Evolutionary conservation across 202 grass and related monocot species (phyloP).

Genomic region (Panicum virgatum): DNA sequence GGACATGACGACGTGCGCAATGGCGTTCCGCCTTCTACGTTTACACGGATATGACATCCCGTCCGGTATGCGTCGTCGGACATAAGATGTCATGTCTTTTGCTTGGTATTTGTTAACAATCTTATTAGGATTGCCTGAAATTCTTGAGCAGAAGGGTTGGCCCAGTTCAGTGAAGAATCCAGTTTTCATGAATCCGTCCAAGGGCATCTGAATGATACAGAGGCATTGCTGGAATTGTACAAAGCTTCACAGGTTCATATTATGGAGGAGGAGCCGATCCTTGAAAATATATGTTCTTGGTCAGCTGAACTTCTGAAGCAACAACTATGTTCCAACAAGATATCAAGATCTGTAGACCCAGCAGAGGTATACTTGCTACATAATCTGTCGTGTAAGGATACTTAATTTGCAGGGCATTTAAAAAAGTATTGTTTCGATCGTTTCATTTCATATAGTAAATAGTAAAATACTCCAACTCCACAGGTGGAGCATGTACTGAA

Average conservation of each 20-base stretch:
- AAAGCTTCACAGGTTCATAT: slow-evolving; percentile 55
- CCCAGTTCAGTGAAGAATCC: slow-evolving; percentile 26
- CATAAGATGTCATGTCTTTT: no score
- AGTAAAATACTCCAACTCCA: no score
- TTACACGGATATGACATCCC: slow-evolving; percentile 51
- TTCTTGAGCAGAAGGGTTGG: slow-evolving; percentile 31
- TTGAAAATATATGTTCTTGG: slow-evolving; percentile 48
- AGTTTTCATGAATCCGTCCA: slow-evolving; percentile 42
- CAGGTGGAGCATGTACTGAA: slow-evolving; percentile 48
- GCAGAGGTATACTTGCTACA: slow-evolving; percentile 20
- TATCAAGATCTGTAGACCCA: neutral
- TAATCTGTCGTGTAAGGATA: neutral
- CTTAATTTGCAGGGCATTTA: no score
- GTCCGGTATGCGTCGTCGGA: no score
- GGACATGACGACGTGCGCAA: slow-evolving; percentile 41
- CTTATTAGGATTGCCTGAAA: no score
- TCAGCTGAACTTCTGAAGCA: slow-evolving; percentile 39
- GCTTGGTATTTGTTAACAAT: no score
- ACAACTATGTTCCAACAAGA: slow-evolving; percentile 6
- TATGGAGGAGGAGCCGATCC: slow-evolving; percentile 27
- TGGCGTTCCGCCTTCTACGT: slow-evolving; percentile 59
- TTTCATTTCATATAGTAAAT: no score
- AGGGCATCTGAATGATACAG: slow-evolving; percentile 54
- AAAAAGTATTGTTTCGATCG: no score
- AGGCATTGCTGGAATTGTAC: slow-evolving; percentile 50